Percentiles rank a stretch among this genome's conserved stretches.
Evolutionary conservation across 768 basidiomycete species (phyloP).

Genomic region (Daedalea quercina): DNA sequence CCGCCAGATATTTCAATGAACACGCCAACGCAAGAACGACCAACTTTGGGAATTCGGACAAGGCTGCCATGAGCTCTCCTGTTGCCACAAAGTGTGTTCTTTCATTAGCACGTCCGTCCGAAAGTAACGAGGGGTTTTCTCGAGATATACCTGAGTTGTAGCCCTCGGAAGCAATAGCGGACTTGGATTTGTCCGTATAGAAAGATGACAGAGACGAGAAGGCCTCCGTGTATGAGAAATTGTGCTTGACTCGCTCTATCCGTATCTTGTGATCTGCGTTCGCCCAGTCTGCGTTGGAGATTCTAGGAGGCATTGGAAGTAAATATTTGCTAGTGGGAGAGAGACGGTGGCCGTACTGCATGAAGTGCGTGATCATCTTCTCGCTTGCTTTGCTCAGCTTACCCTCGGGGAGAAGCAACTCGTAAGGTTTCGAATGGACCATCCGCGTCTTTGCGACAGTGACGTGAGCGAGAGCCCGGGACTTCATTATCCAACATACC

Average conservation of each 20-base stretch:
- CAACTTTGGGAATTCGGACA: conserved; percentile 61
- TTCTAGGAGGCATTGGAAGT: neutral
- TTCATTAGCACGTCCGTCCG: neutral
- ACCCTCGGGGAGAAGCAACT: conserved; percentile 59
- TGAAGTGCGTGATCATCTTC: conserved; percentile 68
- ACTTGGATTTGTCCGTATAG: conserved; percentile 48
- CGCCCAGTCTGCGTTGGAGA: neutral
- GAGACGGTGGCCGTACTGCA: conserved; percentile 37
- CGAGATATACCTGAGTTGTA: conserved; percentile 37
- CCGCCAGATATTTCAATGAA: conserved; percentile 58
- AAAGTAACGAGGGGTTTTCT: neutral
- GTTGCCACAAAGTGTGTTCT: conserved; percentile 3
- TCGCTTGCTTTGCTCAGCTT: conserved; percentile 63
- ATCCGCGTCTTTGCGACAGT: conserved; percentile 71
- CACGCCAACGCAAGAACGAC: conserved; percentile 72
- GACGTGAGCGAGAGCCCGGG: conserved; percentile 4
- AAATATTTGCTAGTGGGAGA: neutral
- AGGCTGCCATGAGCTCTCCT: conserved; percentile 58
- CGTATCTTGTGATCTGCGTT: conserved; percentile 38
- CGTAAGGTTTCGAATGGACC: conserved; percentile 77
- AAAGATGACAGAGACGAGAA: conserved; percentile 61
- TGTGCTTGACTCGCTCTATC: conserved; percentile 51
- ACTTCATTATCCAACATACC: conserved; percentile 30
- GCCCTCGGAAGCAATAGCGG: conserved; percentile 33
- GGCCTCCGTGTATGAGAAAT: conserved; percentile 59